A percentile compares a stretch with the other conserved stretches of the same genome.
Evolutionary conservation across 2,329 filamentous ascomycete genomes (phyloP).

Genomic region (Alternaria burnsii): DNA sequence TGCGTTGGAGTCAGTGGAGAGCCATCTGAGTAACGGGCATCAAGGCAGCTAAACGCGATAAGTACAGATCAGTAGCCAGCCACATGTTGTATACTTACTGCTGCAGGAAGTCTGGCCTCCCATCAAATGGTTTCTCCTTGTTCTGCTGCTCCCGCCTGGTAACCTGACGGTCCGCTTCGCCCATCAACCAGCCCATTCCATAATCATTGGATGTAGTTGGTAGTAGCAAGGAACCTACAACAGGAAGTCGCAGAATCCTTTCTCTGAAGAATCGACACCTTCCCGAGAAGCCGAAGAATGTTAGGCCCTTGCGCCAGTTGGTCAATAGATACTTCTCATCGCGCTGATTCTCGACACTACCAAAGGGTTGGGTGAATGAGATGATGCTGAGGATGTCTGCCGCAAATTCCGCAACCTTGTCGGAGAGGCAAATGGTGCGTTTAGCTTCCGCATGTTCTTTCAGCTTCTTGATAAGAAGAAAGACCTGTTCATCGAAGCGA

Average conservation of each 20-base stretch:
- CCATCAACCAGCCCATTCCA: slow-evolving; percentile 53
- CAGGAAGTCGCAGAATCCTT: slow-evolving; percentile 37
- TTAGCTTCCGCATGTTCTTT: slow-evolving; percentile 33
- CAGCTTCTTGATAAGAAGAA: slow-evolving; percentile 47
- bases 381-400: slow-evolving; percentile 55
- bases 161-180: slow-evolving; percentile 47
- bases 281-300: slow-evolving; percentile 50
- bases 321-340: slow-evolving; percentile 50
- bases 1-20: slow-evolving; percentile 40
- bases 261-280: slow-evolving; percentile 50
- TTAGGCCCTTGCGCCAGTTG: slow-evolving; percentile 51
- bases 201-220: slow-evolving; percentile 38
- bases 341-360: slow-evolving; percentile 51
- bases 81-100: slow-evolving; percentile 24
- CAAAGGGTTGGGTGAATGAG: slow-evolving; percentile 50
- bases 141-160: slow-evolving; percentile 38
- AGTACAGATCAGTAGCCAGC: not conserved
- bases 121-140: slow-evolving; percentile 28
- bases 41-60: slow-evolving; percentile 36
- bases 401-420: slow-evolving; percentile 54
- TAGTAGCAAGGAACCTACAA: slow-evolving; percentile 40
- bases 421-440: slow-evolving; percentile 42
- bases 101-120: slow-evolving; percentile 48
- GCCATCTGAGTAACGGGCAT: slow-evolving; percentile 43
- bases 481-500: slow-evolving; percentile 49